Base-by-base conservation (phyloP, 2,329 filamentous ascomycete genomes). In the Venturia aucupariae region DNA sequence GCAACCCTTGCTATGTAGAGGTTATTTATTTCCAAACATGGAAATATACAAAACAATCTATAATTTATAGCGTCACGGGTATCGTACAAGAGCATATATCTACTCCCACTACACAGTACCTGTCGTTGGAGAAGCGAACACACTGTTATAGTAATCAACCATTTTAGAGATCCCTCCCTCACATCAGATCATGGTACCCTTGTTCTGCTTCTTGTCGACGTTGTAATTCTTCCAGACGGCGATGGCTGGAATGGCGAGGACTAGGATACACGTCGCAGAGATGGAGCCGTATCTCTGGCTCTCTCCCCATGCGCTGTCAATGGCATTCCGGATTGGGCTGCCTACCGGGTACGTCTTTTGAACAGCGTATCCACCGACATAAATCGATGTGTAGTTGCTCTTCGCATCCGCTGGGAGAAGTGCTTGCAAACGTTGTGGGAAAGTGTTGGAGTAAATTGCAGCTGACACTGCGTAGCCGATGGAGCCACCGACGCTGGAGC, bases 391-490 rank as follows among this genome's bases (percentile, higher is more conserved):
- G 35, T 27, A 32, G 30, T 66, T 63, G n/a, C 63, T 38, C 51
- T 60, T 39, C 35, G n/a, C 44, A n/a, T 62, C 46, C 13, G 38
- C 42, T 6, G 65, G 65, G 8, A 66, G 63, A 24, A 62, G 32
- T 46, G 22, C 22, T 22, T 35, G 13, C 8, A 66, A 39, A 7
- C 19, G 44, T 27, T 38, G 38, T 17, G 65, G 48, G 54, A 74
- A 70, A 5, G 68, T 70, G 55, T 70, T 70, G 30, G 69, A 70
- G 72, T 72, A 74, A 63, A 74, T 74, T 35, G 71, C 68, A 6
- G 69, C 71, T 7, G 73, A 72, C 22, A 75, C 67, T 3, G 72
- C 71, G n/a, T 64, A 64, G 3, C 73, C 73, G n/a, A 74, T 66
- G 8, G 72, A 72, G 19, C 69, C 66, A 7, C 72, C 71, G 3